phyloP scores from a whole-genome alignment of 139 green algal species.

The Chlamydomonas asymmetrica region DNA sequence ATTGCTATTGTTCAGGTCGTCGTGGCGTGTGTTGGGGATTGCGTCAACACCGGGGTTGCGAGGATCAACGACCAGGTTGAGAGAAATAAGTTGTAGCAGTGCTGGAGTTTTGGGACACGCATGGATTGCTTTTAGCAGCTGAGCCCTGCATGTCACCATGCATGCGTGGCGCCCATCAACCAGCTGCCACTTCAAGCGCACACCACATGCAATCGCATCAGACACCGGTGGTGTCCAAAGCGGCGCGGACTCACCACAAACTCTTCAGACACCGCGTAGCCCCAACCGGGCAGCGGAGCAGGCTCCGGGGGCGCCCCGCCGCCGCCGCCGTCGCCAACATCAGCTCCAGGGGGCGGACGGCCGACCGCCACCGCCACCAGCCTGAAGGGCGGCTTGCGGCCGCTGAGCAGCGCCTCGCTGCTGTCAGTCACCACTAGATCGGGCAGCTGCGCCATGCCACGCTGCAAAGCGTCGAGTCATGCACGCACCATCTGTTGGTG shows the following conservation, averaged over 20 bases:
- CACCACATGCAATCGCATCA: too few relatives aligned
- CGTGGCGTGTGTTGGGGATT: too few relatives aligned
- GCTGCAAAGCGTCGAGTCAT: slow-evolving; percentile 6
- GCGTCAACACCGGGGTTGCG: too few relatives aligned
- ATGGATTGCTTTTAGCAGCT: too few relatives aligned
- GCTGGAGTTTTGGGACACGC: too few relatives aligned
- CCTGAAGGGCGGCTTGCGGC: slow-evolving; percentile 57
- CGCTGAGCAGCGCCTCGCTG: slow-evolving; percentile 58
- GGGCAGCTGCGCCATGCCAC: slow-evolving; percentile 29
- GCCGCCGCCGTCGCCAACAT: neutral
- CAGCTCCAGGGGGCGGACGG: neutral
- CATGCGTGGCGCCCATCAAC: too few relatives aligned
- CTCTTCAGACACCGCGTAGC: slow-evolving; percentile 49
- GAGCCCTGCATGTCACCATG: too few relatives aligned
- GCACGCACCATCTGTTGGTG: neutral
- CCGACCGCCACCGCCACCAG: slow-evolving; percentile 46
- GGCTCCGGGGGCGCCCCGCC: neutral
- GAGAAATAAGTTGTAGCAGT: too few relatives aligned
- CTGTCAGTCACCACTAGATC: slow-evolving; percentile 50
- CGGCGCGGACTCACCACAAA: slow-evolving; percentile 59
- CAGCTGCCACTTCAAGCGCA: too few relatives aligned
- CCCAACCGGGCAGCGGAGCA: slow-evolving; percentile 9
- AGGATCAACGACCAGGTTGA: too few relatives aligned
- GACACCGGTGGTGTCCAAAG: too few relatives aligned
- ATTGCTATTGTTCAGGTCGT: too few relatives aligned